Percentiles rank a stretch among this genome's conserved stretches.
Conservation (phyloP, 495 filamentous ascomycete genomes). For the Arthonia radiata region DNA sequence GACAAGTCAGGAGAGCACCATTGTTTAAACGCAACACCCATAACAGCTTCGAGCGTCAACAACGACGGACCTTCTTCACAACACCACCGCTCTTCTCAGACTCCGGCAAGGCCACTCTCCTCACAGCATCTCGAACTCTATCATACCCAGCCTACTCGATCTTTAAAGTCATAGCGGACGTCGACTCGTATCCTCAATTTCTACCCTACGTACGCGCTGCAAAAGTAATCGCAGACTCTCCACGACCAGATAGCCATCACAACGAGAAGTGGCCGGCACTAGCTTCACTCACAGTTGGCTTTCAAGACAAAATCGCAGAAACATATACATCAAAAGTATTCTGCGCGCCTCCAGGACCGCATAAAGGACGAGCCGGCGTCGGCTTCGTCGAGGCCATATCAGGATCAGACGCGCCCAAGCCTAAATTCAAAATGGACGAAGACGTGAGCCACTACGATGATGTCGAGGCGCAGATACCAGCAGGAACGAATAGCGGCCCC, state of each 20-base stretch:
- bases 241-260: slow-evolving; percentile 18
- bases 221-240: slow-evolving; percentile 33
- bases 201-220: slow-evolving; percentile 62
- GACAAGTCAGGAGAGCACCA: no score
- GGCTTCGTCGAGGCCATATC: slow-evolving; percentile 54
- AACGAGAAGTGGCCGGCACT: slow-evolving; percentile 36
- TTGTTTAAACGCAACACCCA: no score
- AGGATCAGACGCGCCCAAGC: no score
- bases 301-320: slow-evolving; percentile 47
- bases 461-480: no score
- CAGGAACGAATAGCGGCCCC: slow-evolving; percentile 16
- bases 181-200: slow-evolving; percentile 57
- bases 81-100: no score
- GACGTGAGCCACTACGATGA: slow-evolving; percentile 6
- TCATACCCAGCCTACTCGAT: slow-evolving; percentile 45
- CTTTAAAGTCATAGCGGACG: slow-evolving; percentile 63
- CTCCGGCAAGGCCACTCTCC: no score
- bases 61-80: no score
- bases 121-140: slow-evolving; percentile 53
- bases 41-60: no score
- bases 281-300: slow-evolving; percentile 65
- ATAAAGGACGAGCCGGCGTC: slow-evolving; percentile 2
- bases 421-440: slow-evolving; percentile 1
- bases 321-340: slow-evolving; percentile 50
- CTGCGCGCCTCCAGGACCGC: slow-evolving; percentile 28